Evolutionary conservation across 352 stramenopile genomes (phyloP), one percentile per base, ranked within the genome.

Genomic region (Elongisporangium prolatum): DNA sequence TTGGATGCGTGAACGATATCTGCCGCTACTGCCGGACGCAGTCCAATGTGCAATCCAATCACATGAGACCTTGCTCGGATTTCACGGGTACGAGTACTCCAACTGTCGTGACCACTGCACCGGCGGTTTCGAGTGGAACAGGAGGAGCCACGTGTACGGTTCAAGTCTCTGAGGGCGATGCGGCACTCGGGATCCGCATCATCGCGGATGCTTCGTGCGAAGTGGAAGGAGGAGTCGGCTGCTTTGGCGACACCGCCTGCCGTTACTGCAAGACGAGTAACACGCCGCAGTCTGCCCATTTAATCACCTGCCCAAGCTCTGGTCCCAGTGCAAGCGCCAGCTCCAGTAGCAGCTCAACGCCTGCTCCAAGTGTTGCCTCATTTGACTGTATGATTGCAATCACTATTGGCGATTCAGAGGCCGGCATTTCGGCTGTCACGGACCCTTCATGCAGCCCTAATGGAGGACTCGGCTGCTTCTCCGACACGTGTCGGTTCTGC

Each of bases 391-490:
- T 8, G 25, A 34, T 8, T 34, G 8, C 25, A 8, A 55, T 71
- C 11, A 50, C 48, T 3, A n/a, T 48, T 21, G 56, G 56, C 11
- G 56, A 61, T 21, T 47, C 56, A 4, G 25, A 47, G 1, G 56
- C 54, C 21, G 56, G 56, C 3, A 71, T 83, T 53, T 64, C 59
- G 25, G 67, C 63, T 24, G 57, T 80, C n/a, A 56, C 49, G 16
- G 73, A 78, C 21, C 8, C 7, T 4, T 55, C 21, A 1, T 83
- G 73, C 21, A 28, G 64, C 28, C 25, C 25, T 34, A 68, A 64
- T 44, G 71, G 70, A 17, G 73, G 73, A 18, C 34, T 80, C 7
- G 71, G 71, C 24, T 83, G 74, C 57, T 80, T 69, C 53, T 75
- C 59, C 37, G 63, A 77, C 24, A 60, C 68, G 54, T 83, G 74